A percentile compares a stretch with the other conserved stretches of the same genome.
Evolutionary conservation across 495 filamentous ascomycete species (phyloP).

Genomic region (Trichoderma virens): DNA sequence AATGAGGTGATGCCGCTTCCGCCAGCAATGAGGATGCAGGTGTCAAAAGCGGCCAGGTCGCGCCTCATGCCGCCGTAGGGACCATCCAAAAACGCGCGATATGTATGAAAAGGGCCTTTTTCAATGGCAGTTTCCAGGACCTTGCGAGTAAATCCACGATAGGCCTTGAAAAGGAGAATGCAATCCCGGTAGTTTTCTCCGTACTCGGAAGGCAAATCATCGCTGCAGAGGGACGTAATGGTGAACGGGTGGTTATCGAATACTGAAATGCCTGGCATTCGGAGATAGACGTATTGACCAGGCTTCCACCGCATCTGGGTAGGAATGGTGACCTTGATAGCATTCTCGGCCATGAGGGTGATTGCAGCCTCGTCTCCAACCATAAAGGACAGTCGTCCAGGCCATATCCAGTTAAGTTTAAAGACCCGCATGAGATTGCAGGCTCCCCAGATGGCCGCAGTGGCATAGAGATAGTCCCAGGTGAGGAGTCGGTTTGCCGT

Average conservation of each 20-base stretch:
- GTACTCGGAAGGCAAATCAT: constrained; percentile 82
- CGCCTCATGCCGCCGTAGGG: constrained; percentile 93
- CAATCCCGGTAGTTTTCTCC: constrained; percentile 82
- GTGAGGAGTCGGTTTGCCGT: constrained; percentile 85
- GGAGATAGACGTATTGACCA: constrained; percentile 89
- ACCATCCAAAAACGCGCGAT: constrained; percentile 83
- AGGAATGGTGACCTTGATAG: constrained; percentile 86
- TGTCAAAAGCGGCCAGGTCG: constrained; percentile 86
- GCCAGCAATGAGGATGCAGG: constrained; percentile 84
- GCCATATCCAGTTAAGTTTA: constrained; percentile 83
- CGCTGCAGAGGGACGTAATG: constrained; percentile 76
- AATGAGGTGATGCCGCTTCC: constrained; percentile 92
- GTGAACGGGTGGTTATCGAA: constrained; percentile 96
- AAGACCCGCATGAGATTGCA: constrained; percentile 59
- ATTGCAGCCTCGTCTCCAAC: constrained; percentile 84
- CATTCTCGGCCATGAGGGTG: constrained; percentile 80
- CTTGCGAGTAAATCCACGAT: constrained; percentile 76
- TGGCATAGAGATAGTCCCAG: constrained; percentile 84
- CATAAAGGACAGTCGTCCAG: constrained; percentile 63
- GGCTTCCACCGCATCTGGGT: constrained; percentile 90
- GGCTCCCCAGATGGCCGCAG: constrained; percentile 66
- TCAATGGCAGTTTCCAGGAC: constrained; percentile 71
- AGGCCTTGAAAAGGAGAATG: constrained; percentile 84
- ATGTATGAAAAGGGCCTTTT: constrained; percentile 77
- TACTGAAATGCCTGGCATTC: constrained; percentile 83